Evolutionary conservation across 352 stramenopile genomes (phyloP), one percentile per base, ranked within the genome.

Genomic region (Elongisporangium undulatum): DNA sequence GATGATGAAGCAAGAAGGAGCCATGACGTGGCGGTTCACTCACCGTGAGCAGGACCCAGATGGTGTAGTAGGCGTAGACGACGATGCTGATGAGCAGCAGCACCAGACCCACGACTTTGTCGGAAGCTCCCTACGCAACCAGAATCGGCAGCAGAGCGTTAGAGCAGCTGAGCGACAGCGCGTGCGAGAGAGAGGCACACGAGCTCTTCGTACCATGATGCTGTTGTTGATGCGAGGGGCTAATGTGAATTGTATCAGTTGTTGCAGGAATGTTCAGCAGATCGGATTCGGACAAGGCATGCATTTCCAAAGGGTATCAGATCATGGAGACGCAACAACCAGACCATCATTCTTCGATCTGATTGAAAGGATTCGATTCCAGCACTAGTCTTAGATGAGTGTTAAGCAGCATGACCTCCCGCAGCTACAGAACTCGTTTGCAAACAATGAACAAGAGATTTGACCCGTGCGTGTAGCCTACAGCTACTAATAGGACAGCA

Each of bases 51-150:
- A 97, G 76, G 52, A 97, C 89, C 89, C 89, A 97, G 19, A 87
- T 66, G 21, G 84, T 96, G 78, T 97, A 97, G 71, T 97, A 97
- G n/a, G 94, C 74, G 63, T 94, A 97, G 45, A 93, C 82, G 21
- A 86, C 61, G 57, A 96, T 69, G 66, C 82, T 94, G 45, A 94
- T 72, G 21, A 82, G 64, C 59, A 97, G 75, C 52, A 97, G 67
- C 49, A 87, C 75, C 48, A 81, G 60, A 7, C 89, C 89, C n/a
- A 89, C 79, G 22, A 68, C 63, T 62, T 96, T 92, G 53, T 97
- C 89, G 17, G 77, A 86, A 20, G 69, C 82, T 55, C 77, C 79
- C 79, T 90, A 62, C 8, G 2, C 9, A 23, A n/a, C 13, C 48
- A 55, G 34, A 16, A 45, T 4, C 34, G 12, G 12, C 10, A 45